A percentile compares a stretch with the other conserved stretches of the same genome.
Conservation (phyloP, 305 asterid species). For the Fraxinus nigra region DNA sequence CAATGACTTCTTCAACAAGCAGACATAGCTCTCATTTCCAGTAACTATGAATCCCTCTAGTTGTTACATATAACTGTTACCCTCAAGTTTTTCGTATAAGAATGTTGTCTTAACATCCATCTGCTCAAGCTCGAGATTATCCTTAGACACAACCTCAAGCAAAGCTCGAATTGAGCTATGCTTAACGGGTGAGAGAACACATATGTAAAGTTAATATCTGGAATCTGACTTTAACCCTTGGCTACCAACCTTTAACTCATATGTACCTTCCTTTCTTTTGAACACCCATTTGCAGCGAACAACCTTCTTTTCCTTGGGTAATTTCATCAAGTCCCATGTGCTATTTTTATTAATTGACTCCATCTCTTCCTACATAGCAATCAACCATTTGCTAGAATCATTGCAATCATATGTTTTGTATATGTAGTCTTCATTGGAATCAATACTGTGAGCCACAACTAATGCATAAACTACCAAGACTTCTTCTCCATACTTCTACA, state of each 20-base stretch:
- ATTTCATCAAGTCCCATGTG: background rate
- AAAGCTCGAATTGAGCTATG: background rate
- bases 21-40: background rate
- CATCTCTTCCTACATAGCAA: background rate
- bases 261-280: background rate
- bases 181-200: background rate
- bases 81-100: too few relatives aligned
- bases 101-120: background rate
- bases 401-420: background rate
- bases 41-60: background rate
- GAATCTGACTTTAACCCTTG: background rate
- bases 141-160: too few relatives aligned
- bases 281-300: background rate
- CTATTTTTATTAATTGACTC: background rate
- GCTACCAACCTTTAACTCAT: background rate
- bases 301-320: background rate
- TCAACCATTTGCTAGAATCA: background rate
- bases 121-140: background rate
- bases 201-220: background rate
- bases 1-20: background rate
- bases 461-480: background rate
- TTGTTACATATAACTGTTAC: background rate
- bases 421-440: background rate
- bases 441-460: background rate
- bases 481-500: background rate